Base-by-base conservation (phyloP, 768 basidiomycete genomes). In the Lepiota venenata region DNA sequence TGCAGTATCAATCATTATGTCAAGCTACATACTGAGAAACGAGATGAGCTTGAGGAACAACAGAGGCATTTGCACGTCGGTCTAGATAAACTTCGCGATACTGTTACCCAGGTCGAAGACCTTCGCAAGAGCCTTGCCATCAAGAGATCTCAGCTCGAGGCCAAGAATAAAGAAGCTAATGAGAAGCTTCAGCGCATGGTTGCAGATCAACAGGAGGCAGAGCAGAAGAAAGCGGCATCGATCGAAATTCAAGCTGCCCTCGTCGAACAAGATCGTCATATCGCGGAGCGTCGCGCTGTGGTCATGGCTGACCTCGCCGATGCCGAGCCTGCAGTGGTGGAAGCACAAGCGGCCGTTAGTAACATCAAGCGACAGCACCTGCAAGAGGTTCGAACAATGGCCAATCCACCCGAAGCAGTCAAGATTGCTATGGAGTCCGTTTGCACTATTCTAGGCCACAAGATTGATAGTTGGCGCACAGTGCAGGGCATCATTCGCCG, bases 401-500 rank as follows among this genome's bases (percentile, higher is more conserved):
- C 93, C 41, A 98, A 98, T 64, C 97, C 97, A 43, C 97, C 97
- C 0, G 97, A 98, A 67, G 89, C 92, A 4, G 95, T 98, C 61
- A 98, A 98, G 69, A 71, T 96, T 42, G 93, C 97, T 14, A 98
- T 98, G 94, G 97, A 98, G 65, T 97, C 95, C 1, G 96, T 97
- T 38, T 98, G 97, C 69, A 94, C 91, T 12, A 79, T 97, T 43
- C 84, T 99, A 18, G 97, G 97, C 6, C 92, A 98, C 74, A 93
- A 93, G 70, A 91, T 98, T 63, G 97, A 99, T 64, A 86, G 85
- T 66, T 99, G 97, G 97, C 86, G 92, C 57, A 84, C 94, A 1
- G 93, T 99, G 7, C 95, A 98, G 68, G 85, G 86, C 56, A 91
- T 98, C 70, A 93, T 98, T 61, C 91, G 97, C 55, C 84, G 93